phyloP scores from a whole-genome alignment of 1,284 basidiomycete species.

The Microbotryum violaceum region DNA sequence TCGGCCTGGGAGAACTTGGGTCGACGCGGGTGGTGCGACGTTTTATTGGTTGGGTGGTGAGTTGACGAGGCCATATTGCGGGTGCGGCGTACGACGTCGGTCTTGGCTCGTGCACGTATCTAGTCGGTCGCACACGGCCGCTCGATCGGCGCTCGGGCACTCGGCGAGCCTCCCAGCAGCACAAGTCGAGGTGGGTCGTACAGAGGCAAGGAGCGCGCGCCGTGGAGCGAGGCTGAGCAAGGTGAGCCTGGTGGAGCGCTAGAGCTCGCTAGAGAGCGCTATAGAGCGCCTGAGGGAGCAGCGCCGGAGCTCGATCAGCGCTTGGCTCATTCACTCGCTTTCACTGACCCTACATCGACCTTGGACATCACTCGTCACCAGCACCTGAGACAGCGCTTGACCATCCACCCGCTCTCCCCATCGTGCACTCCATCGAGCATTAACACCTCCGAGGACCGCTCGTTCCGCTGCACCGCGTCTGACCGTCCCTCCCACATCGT shows the following conservation, averaged over 20 bases:
- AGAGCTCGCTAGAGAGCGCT: too few species aligned
- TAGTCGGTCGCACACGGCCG: too few species aligned
- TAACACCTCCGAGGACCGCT: too few species aligned
- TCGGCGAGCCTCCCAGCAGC: neutral
- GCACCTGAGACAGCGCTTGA: too few species aligned
- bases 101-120: too few species aligned
- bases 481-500: neutral
- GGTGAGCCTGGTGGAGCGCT: neutral
- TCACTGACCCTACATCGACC: neutral
- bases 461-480: too few species aligned
- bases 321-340: neutral
- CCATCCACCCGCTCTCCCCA: too few species aligned
- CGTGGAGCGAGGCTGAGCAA: neutral
- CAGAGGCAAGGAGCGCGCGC: neutral
- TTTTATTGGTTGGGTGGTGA: neutral
- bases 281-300: too few species aligned
- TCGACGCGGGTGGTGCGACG: slow-evolving; percentile 8
- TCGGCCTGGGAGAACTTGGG: slow-evolving; percentile 65
- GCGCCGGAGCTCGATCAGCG: neutral
- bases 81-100: neutral
- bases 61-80: neutral
- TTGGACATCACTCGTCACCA: too few species aligned
- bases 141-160: too few species aligned
- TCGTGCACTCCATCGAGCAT: too few species aligned
- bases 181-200: neutral